Conservation (phyloP, 1,284 basidiomycete species). For the Porogramme epimiltina region DNA sequence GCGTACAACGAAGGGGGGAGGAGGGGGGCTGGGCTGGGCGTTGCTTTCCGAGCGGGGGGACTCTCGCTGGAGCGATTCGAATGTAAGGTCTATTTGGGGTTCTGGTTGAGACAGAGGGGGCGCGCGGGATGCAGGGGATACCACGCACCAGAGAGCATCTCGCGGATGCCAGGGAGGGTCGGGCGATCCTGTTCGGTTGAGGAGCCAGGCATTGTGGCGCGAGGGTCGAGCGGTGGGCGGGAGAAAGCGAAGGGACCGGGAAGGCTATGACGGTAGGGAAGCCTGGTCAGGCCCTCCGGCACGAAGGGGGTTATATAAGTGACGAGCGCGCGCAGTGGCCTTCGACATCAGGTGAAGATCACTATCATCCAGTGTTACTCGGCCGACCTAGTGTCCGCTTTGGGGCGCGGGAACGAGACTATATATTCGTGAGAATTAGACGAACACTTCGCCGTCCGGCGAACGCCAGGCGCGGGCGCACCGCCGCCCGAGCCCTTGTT, state of each 20-base stretch:
- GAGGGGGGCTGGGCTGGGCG: neutral
- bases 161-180: slow-evolving; percentile 15
- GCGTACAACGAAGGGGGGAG: neutral
- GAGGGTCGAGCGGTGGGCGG: neutral
- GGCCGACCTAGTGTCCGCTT: slow-evolving; percentile 1
- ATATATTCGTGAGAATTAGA: neutral
- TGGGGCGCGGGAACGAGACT: too few species aligned
- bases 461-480: neutral
- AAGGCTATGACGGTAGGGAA: slow-evolving; percentile 1
- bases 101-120: neutral
- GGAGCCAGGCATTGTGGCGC: slow-evolving; percentile 3
- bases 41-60: neutral
- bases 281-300: slow-evolving; percentile 4
- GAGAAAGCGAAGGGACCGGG: neutral
- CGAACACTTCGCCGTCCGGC: neutral
- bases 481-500: neutral
- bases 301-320: slow-evolving; percentile 18
- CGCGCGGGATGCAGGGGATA: neutral
- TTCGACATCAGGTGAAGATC: slow-evolving; percentile 18
- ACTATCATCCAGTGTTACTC: slow-evolving; percentile 7
- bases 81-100: slow-evolving; percentile 2
- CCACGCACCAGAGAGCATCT: slow-evolving; percentile 16
- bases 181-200: slow-evolving; percentile 4
- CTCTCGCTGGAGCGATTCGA: slow-evolving; percentile 4
- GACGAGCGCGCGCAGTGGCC: slow-evolving; percentile 16